Base-by-base conservation (phyloP, 2,329 filamentous ascomycete species). In the Chrysosporium keratinophilum region DNA sequence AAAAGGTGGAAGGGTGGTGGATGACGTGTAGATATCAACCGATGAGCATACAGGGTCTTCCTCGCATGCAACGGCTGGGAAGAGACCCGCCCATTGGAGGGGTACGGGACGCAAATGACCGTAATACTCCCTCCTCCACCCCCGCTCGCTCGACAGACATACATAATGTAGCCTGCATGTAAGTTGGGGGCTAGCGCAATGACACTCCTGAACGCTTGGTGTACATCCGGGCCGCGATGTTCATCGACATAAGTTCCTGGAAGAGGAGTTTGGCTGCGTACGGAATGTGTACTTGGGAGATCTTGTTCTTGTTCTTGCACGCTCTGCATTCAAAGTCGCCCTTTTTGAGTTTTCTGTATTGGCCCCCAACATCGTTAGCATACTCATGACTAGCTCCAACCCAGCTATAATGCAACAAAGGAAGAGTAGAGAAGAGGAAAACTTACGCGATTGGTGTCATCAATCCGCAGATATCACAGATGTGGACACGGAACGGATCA, bases 371-470 rank as follows among this genome's bases (percentile, higher is more conserved):
- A 19, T 20, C 12, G 34, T 47, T 34, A 53, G 50, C 44, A 50
- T 34, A 20, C 15, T 9, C 11, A 19, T 12, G 31, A 41, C 35
- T 17, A n/a, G 17, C 20, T 50, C 19, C 9, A 5, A 3, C 3
- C 17, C 9, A 46, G 49, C 42, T 17, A 44, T 10, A 17, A 44
- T 35, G 51, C 12, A 43, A 12, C 76, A 70, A 55, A 59, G 33
- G 20, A 37, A 39, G 11, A 11, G 52, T 28, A 55, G 31, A 6
- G 47, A 28, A 20, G 41, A 57, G 54, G 60, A 44, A 58, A 58
- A 87, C 89, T 82, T 85, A 95, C 87, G 91, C 93, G 74, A 98
- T 93, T 0, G 93, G 93, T 40, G 91, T 98, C 93, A 98, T 98
- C 63, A 98, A 78, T 64, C 93, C 93, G 70, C 93, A 98, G 65